Base-by-base conservation (phyloP, 179 eudicot genomes). In the Vitellaria paradoxa region DNA sequence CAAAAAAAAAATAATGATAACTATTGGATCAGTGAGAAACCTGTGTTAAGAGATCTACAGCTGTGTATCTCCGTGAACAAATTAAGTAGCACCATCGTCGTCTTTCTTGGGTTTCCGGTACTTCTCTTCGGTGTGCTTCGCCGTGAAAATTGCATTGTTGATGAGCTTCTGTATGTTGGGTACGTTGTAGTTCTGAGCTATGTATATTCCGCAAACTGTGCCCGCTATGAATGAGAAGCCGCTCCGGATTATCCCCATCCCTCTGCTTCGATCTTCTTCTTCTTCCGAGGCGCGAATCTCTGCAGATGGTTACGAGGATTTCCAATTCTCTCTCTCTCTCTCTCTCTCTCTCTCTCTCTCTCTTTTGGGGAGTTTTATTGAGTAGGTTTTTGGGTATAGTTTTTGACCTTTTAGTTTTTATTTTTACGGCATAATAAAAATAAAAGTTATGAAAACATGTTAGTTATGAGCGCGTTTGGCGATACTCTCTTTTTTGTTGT, bases 121-220 rank as follows among this genome's bases (percentile, higher is more conserved):
- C 78, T 78, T 83, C 66, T 93, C 89, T 78, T 93, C 96, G 37
- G 87, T 68, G 17, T 84, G 72, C 71, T 88, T 90, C 49, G 93
- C 89, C 76, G 78, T 83, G 74, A 80, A 84, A 13, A 91, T 9
- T 11, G 78, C 84, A 30, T 86, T 82, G 20, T 87, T 68, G 53
- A 79, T 84, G 65, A 91, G 84, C 80, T 86, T 90, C 68, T 87
- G 81, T 15, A 93, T 88, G 75, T 91, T 92, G 49, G 92, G 96
- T 7, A 93, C 91, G 64, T 88, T 82, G 89, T 91, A 93, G 77
- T 93, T 93, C 71, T 93, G 97, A 60, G 97, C 96, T 30, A 93
- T 81, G 76, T 93, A 91, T 3, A 93, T 80, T 4, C 97, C 96
- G 49, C 80, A 85, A 4, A 75, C 79, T 3, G 92, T 85, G 0